phyloP scores from a whole-genome alignment of 768 basidiomycete species.

The Erythrobasidium yunnanense region DNA sequence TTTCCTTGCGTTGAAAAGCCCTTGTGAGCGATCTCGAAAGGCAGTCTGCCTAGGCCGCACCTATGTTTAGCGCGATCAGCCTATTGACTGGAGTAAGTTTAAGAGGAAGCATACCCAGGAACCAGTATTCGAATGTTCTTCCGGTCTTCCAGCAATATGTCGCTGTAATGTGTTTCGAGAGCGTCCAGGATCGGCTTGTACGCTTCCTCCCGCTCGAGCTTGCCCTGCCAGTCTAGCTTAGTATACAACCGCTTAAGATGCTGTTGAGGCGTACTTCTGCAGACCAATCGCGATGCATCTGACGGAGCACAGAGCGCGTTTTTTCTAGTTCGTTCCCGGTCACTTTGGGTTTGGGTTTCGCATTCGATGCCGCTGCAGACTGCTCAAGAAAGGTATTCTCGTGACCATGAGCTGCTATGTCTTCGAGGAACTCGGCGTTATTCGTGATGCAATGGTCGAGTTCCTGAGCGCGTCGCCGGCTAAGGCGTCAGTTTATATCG shows the following conservation, averaged over 20 bases:
- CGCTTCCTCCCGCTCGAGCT: conserved; percentile 3
- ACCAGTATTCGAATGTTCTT: neutral
- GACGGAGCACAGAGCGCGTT: neutral
- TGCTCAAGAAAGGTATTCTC: neutral
- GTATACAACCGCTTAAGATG: neutral
- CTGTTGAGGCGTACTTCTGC: neutral
- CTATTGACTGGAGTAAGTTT: neutral
- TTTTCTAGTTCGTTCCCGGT: conserved; percentile 24
- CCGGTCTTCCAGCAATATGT: neutral
- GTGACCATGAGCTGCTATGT: neutral
- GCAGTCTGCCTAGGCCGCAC: conserved; percentile 26
- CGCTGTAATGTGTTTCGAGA: neutral
- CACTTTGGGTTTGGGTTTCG: conserved; percentile 9
- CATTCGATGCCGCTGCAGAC: neutral
- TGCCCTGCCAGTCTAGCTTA: neutral
- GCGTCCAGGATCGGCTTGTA: conserved; percentile 8
- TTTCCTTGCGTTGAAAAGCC: conserved; percentile 27
- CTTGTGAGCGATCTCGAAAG: conserved; percentile 24
- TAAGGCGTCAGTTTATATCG: neutral
- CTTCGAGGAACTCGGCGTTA: conserved; percentile 25
- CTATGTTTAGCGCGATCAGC: neutral
- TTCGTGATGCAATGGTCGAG: conserved; percentile 19
- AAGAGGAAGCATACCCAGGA: neutral
- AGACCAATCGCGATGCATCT: conserved; percentile 23
- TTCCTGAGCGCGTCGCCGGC: neutral